Base-by-base conservation (phyloP, 805 yeast species). In the Candida loeiensis region DNA sequence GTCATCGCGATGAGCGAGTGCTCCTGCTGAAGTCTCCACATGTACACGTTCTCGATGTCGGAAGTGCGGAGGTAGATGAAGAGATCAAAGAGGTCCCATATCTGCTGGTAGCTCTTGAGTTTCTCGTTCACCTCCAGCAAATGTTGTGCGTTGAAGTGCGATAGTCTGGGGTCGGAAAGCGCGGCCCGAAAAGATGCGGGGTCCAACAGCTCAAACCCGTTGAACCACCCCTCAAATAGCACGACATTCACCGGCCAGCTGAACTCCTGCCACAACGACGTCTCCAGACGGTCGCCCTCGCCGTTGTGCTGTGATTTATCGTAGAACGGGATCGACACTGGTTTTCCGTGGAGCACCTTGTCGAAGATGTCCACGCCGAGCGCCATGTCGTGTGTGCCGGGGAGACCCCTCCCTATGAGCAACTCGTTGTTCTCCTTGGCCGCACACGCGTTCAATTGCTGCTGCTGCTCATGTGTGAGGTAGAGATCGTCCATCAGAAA, bases 221-320 rank as follows among this genome's bases (percentile, higher is more conserved):
- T 73, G 64, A 90, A 88, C 99, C 99, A 91, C 4, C 98, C 99
- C 62, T 91, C 99, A 29, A 93, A 69, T 2, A 91, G 59, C 2
- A 91, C 72, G 3, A 89, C 73, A 51, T 85, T 87, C 3, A 78
- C 67, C 2, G 75, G 73, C 2, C 45, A 42, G 0, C 52, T 51
- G 17, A 51, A 46, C 2, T 8, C 16, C 2, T 49, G 49, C 82
- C 82, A 78, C 9, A 64, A 45, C 0, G 49, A 45, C 6, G 40
- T 50, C 0, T 66, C 65, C 5, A 58, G 49, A 38, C 98, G 66
- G 59, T 91, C 98, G 4, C 99, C 99, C 40, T 74, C 73, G 0
- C 98, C 98, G 16, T 53, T 36, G 50, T 65, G 74, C 12, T 69
- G 65, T 2, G 95, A 77, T 58, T 91, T 93, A 55, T 91, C 95